Evolutionary conservation across 2,329 filamentous ascomycete genomes (phyloP).

Genomic region (Talaromyces atroroseus): DNA sequence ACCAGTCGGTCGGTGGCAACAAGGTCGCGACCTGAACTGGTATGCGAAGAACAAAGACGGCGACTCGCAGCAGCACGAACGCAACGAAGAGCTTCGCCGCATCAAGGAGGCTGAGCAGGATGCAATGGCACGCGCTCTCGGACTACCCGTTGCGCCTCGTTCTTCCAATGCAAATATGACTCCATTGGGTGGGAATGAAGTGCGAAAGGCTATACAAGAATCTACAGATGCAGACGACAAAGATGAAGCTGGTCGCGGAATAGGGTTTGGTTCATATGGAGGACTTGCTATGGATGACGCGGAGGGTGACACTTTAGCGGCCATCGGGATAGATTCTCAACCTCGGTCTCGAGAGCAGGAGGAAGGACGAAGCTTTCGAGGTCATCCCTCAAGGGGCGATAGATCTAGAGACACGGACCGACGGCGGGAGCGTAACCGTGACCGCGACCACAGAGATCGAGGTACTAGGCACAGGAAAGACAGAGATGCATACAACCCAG

Average conservation of each 20-base stretch:
- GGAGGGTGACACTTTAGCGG: conserved; percentile 25
- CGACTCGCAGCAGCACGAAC: conserved; percentile 48
- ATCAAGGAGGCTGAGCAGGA: conserved; percentile 93
- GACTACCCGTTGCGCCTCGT: conserved; percentile 64
- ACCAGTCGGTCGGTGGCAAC: conserved; percentile 86
- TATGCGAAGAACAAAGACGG: conserved; percentile 57
- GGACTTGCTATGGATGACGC: conserved; percentile 29
- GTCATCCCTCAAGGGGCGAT: conserved; percentile 17
- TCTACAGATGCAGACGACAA: conserved; percentile 25
- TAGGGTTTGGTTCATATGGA: conserved; percentile 30
- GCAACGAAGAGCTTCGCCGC: conserved; percentile 70
- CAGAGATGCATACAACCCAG: neutral
- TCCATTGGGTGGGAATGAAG: conserved; percentile 58
- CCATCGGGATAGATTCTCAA: conserved; percentile 19
- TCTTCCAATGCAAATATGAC: conserved; percentile 56
- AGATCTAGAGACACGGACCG: conserved; percentile 45
- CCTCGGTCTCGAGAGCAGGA: conserved; percentile 23
- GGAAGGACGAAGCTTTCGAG: conserved; percentile 22
- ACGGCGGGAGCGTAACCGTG: conserved; percentile 26
- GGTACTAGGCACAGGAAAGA: conserved; percentile 4
- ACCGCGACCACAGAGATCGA: conserved; percentile 22
- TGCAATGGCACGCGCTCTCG: conserved; percentile 76
- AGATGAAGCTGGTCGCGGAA: conserved; percentile 25
- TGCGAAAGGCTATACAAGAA: conserved; percentile 49
- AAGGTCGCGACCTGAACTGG: conserved; percentile 64